Conservation (phyloP, 2,329 filamentous ascomycete species). For the Colletotrichum navitas region DNA sequence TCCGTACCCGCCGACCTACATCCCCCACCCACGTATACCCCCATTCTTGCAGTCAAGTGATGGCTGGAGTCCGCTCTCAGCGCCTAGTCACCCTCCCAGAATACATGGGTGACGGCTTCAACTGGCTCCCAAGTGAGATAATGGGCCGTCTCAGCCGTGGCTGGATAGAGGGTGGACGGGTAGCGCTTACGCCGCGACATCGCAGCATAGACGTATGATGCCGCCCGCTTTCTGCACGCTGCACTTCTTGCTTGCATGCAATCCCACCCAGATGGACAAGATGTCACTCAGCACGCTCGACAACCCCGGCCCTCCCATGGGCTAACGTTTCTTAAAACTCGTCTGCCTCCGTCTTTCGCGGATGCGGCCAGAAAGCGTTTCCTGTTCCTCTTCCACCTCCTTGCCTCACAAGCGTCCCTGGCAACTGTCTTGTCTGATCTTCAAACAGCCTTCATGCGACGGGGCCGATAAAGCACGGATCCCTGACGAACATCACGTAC, state of each 20-base stretch:
- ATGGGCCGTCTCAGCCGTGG: slow-evolving; percentile 51
- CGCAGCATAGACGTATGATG: slow-evolving; percentile 29
- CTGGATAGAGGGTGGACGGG: slow-evolving; percentile 40
- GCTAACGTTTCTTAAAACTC: slow-evolving; percentile 44
- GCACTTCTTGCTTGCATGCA: slow-evolving; percentile 40
- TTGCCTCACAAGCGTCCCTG: slow-evolving; percentile 45
- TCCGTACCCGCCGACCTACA: slow-evolving; percentile 38
- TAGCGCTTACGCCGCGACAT: slow-evolving; percentile 19
- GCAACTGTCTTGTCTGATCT: slow-evolving; percentile 53
- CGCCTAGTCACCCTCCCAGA: slow-evolving; percentile 17
- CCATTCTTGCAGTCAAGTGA: slow-evolving; percentile 40
- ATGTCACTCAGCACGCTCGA: slow-evolving; percentile 2
- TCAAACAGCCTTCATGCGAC: slow-evolving; percentile 50
- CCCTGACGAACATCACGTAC: slow-evolving; percentile 40
- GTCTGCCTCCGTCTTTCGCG: slow-evolving; percentile 48
- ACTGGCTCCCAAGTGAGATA: slow-evolving; percentile 46
- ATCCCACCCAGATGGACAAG: slow-evolving; percentile 23
- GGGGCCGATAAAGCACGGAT: slow-evolving; percentile 44
- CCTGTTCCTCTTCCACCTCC: slow-evolving; percentile 49
- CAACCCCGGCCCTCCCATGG: slow-evolving; percentile 20
- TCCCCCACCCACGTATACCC: slow-evolving; percentile 32
- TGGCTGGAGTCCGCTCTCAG: slow-evolving; percentile 15
- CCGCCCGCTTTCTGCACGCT: slow-evolving; percentile 30
- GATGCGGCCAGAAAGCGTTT: slow-evolving; percentile 25
- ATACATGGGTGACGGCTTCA: slow-evolving; percentile 42